Conservation (phyloP, 108 stramenopile species). For the Cyclostephanos invisitatus region DNA sequence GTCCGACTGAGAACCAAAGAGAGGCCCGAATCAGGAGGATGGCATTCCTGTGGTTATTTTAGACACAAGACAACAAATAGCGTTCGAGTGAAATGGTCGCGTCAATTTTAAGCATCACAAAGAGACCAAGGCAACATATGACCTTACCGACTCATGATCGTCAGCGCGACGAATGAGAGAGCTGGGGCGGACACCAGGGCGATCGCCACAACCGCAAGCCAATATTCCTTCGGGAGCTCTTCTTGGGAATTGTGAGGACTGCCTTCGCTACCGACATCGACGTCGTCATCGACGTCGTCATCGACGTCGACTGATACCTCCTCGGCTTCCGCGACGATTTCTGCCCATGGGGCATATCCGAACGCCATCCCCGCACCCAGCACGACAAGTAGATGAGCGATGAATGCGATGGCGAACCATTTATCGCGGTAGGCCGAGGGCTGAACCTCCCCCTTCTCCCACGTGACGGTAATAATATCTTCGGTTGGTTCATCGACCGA, state of each 20-base stretch:
- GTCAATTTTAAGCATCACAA: neutral
- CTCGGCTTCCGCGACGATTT: neutral
- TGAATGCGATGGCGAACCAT: constrained; percentile 59
- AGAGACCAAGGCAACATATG: neutral
- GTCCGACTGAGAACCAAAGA: constrained; percentile 28
- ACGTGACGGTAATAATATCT: constrained; percentile 28
- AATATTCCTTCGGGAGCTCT: constrained; percentile 3
- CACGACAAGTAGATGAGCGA: constrained; percentile 39
- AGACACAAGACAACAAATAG: constrained; percentile 1
- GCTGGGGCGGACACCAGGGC: constrained; percentile 1
- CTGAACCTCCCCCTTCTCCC: constrained; percentile 46
- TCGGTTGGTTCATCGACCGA: constrained; percentile 5
- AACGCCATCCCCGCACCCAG: constrained; percentile 17
- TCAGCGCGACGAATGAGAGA: constrained; percentile 11
- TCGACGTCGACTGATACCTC: neutral
- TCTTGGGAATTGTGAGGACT: no score
- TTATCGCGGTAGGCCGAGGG: constrained; percentile 49
- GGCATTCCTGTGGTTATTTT: constrained; percentile 17
- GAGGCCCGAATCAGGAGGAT: constrained; percentile 27
- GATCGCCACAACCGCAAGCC: constrained; percentile 3
- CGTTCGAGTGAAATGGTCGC: neutral
- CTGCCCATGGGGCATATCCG: no score
- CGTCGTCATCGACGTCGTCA: no score
- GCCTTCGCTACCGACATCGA: neutral
- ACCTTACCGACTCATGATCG: constrained; percentile 4